phyloP scores from a whole-genome alignment of 345 rosid species.

The Eucalyptus fibrosa region DNA sequence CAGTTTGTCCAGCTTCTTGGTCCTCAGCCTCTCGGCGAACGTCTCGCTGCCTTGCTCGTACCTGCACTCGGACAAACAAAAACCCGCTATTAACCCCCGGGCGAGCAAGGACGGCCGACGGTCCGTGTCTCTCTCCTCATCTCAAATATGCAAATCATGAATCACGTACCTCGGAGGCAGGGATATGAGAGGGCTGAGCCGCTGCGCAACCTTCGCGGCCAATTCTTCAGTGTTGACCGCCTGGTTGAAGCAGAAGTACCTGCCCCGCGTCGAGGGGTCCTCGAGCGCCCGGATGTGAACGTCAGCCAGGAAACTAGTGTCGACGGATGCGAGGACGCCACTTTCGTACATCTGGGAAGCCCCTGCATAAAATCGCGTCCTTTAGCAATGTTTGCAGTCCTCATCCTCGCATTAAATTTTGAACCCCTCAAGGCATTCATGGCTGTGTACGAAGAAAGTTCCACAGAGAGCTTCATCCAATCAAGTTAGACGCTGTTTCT shows the following conservation, averaged over 20 bases:
- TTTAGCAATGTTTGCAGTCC: not conserved
- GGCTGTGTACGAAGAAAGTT: not conserved
- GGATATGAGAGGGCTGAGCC: slow-evolving; percentile 53
- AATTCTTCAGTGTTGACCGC: slow-evolving; percentile 48
- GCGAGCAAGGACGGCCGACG: not conserved
- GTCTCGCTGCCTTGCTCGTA: slow-evolving; percentile 42
- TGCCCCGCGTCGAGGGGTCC: slow-evolving; percentile 52
- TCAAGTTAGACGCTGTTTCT: not conserved
- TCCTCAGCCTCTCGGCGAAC: slow-evolving; percentile 50
- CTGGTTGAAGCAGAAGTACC: slow-evolving; percentile 77
- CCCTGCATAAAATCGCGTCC: slow-evolving; percentile 16
- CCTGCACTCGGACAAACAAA: slow-evolving; percentile 9
- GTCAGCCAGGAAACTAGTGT: slow-evolving; percentile 48
- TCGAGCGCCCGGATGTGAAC: slow-evolving; percentile 62
- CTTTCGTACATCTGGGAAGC: slow-evolving; percentile 78
- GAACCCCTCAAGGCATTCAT: not conserved
- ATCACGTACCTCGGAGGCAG: slow-evolving; percentile 42
- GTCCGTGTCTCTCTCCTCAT: not conserved
- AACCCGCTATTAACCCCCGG: not conserved
- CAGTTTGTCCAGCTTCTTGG: slow-evolving; percentile 53
- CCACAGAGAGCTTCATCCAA: not conserved
- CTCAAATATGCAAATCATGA: not conserved
- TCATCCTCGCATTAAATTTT: not conserved
- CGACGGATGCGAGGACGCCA: slow-evolving; percentile 58
- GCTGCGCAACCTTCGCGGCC: slow-evolving; percentile 43